Evolutionary conservation across 192 early-diverging fungal species (phyloP), one percentile per base, ranked within the genome.

Genomic region (Kickxella alabastrina): DNA sequence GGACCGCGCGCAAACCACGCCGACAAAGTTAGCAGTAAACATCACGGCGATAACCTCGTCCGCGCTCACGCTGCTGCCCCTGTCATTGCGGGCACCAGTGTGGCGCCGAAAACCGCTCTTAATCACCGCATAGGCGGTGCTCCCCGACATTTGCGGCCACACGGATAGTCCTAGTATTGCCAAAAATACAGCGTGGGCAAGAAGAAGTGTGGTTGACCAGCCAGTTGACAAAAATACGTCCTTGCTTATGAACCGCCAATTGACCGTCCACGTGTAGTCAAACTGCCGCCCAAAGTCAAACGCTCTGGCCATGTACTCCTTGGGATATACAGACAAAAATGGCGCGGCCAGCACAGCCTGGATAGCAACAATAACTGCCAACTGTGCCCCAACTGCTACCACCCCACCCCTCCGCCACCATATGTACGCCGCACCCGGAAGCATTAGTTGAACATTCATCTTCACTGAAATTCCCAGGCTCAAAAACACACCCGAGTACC

Each of bases 371-470:
- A 66, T 28, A 2, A 43, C 53, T 3, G 37, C 46, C 9, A 43
- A 8, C 57, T 65, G 73, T 9, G 15, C 17, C 2, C 26, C n/a
- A 1, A 41, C 54, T 21, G 40, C 14, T 6, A 15, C 47, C 21
- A 43, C 12, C 0, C 70, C 55, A 29, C 70, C 63, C 9, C 24
- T 21, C 10, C 65, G 59, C 65, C 65, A 67, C 65, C 64, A 75
- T 10, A 75, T 32, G 22, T 87, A 64, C 2, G 88, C 92, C 46
- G 87, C 86, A 0, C 85, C 93, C 0, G 95, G 95, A 28, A 91
- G 89, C 65, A 91, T 91, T 7, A 98, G 74, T 18, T 95, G 75
- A 12, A 92, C 83, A 57, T 93, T 96, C 95, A 98, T 98, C 55
- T 98, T 98, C 35, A 98, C 68, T 0, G 93, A 89, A 3, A 96